These are phyloP conservation scores for Paramarasmius palmivorus DNA, from an alignment of 1,284 basidiomycete genomes.

Conservation along the genomic window DNA sequence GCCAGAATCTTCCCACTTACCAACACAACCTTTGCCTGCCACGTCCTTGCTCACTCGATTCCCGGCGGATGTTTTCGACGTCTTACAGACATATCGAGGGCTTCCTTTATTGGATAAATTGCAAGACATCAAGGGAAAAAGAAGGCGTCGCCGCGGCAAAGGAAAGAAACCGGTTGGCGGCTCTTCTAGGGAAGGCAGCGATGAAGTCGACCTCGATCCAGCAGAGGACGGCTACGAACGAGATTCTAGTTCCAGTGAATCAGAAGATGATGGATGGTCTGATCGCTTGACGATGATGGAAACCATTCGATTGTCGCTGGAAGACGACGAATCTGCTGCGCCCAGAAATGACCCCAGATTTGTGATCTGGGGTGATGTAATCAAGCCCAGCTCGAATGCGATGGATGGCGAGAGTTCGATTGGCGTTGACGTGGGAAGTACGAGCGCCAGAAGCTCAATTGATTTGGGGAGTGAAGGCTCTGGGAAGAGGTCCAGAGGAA, in stretches of 20 bases:
- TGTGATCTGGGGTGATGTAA: conserved; percentile 81
- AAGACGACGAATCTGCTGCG: conserved; percentile 61
- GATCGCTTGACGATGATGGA: not conserved
- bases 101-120: conserved; percentile 52
- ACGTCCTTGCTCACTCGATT: conserved; percentile 61
- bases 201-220: not conserved
- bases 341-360: conserved; percentile 85
- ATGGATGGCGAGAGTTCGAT: conserved; percentile 39
- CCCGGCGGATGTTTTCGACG: conserved; percentile 74
- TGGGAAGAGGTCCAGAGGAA: not conserved
- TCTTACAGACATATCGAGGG: conserved; percentile 78
- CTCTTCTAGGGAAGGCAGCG: not conserved
- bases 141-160: not conserved
- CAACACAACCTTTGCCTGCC: conserved; percentile 33
- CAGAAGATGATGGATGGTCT: not conserved
- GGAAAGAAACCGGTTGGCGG: not conserved
- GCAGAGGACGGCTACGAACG: conserved; percentile 4
- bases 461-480: conserved; percentile 32
- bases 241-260: conserved; percentile 20
- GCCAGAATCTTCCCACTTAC: conserved; percentile 26
- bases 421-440: conserved; percentile 26
- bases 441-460: conserved; percentile 25
- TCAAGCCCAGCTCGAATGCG: not conserved
- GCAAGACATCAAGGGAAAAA: conserved; percentile 21
- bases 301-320: conserved; percentile 58